Percentiles rank a stretch among this genome's conserved stretches.
Evolutionary conservation across 306 rosid genomes (phyloP).

Genomic region (Arachis stenosperma): DNA sequence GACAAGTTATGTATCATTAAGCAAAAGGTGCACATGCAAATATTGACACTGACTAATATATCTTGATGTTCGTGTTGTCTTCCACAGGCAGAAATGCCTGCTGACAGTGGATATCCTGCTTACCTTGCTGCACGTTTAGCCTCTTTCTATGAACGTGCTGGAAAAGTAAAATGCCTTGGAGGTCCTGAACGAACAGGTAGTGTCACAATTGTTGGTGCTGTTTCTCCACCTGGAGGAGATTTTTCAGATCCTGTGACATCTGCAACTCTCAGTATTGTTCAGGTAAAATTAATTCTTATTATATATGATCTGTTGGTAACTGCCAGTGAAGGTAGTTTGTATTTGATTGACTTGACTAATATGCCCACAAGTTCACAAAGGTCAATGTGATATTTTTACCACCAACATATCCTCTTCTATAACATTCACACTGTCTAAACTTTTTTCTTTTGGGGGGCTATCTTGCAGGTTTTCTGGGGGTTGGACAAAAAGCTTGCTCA

Average conservation of each 20-base stretch:
- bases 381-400: not conserved
- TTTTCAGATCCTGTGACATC: conserved; percentile 99
- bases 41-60: conserved; percentile 27
- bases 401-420: not conserved
- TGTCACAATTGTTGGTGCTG: conserved; percentile 99
- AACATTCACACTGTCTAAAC: conserved; percentile 19
- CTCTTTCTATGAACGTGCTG: conserved; percentile 99
- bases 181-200: conserved; percentile 98
- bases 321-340: conserved; percentile 9
- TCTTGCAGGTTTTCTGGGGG: conserved; percentile 96
- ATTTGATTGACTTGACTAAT: conserved; percentile 11
- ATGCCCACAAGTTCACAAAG: conserved; percentile 13
- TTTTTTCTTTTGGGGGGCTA: not conserved
- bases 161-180: conserved; percentile 98
- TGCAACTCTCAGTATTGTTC: conserved; percentile 99
- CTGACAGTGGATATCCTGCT: conserved; percentile 99
- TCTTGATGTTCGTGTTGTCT: conserved; percentile 30
- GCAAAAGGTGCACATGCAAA: conserved; percentile 14
- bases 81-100: conserved; percentile 99
- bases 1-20: conserved; percentile 9
- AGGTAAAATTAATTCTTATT: conserved; percentile 56
- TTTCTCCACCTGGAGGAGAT: conserved; percentile 99
- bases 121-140: conserved; percentile 99
- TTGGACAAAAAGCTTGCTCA: conserved; percentile 99
- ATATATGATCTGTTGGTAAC: conserved; percentile 18